These are phyloP conservation scores for Monosporascus sp. DNA, from an alignment of 2,329 filamentous ascomycete species.

Conservation along the genomic window DNA sequence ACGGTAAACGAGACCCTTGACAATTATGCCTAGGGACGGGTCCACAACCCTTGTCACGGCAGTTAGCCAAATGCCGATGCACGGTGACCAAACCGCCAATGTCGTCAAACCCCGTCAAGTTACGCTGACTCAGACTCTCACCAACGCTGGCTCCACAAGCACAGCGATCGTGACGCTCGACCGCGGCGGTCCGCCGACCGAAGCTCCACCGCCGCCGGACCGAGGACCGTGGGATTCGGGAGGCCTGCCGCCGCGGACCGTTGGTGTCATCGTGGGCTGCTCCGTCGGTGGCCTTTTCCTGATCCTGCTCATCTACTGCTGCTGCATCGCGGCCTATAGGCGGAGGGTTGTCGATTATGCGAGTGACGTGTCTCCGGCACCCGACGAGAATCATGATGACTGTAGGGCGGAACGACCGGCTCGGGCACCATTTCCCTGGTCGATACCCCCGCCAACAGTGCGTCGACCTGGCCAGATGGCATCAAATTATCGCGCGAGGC, in stretches of 20 bases:
- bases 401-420: neutral
- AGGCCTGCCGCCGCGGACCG: slow-evolving; percentile 12
- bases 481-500: neutral
- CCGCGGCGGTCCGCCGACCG: slow-evolving; percentile 12
- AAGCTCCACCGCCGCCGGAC: slow-evolving; percentile 2
- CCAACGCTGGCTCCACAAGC: slow-evolving; percentile 18
- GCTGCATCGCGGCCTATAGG: slow-evolving; percentile 10
- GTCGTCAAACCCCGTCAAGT: slow-evolving; percentile 16
- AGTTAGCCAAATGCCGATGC: neutral
- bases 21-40: neutral
- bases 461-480: neutral
- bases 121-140: slow-evolving; percentile 25
- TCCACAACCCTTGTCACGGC: neutral
- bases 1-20: neutral
- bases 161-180: slow-evolving; percentile 25
- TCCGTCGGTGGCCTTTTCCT: slow-evolving; percentile 18
- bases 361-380: neutral
- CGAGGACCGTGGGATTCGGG: slow-evolving; percentile 11
- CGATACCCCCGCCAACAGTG: slow-evolving; percentile 1
- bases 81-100: neutral
- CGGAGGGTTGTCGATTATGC: slow-evolving; percentile 6
- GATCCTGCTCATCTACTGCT: slow-evolving; percentile 16
- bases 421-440: neutral
- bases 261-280: slow-evolving; percentile 25
- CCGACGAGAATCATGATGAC: neutral